Base-by-base conservation (phyloP, 2,329 filamentous ascomycete species). In the Aschersonia sp. region DNA sequence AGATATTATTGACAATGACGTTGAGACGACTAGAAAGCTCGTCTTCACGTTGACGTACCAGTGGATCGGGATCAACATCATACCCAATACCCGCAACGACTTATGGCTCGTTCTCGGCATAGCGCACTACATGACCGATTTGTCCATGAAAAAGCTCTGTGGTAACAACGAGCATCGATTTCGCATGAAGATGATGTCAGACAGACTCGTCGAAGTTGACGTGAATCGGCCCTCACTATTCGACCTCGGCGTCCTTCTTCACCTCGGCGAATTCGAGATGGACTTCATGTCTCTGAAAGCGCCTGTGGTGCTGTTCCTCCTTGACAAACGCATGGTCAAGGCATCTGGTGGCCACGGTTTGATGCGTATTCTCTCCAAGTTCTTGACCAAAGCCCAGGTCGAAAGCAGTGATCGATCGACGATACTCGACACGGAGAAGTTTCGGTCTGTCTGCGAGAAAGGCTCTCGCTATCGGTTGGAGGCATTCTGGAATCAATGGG, bases 81-180 rank as follows among this genome's bases (percentile, higher is more conserved):
- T 94, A 45, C 84, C 92, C 0, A 86, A 89, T 59, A 80, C 84
- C 41, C 78, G 82, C 20, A 74, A 75, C 46, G 92, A 98, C 62
- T 79, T 82, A 47, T 98, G 92, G 92, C 80, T 94, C 28, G 83
- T 91, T 9, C 77, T 92, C 47, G 94, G 91, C 10, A 84, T 94
- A 44, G 85, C 91, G 1, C 89, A 91, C 70, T 98, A 88, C 69
- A 94, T 98, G 76, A 89, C 91, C 1, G 91, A 96, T 56, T 75
- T 88, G 4, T 96, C 94, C 64, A 86, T 97, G 77, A 87, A 83
- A 61, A 83, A 81, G 54, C 73, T 98, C 3, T 94, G 88, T 59
- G 92, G 92, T 5, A 94, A 94, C 60, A 98, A 98, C 60, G 88
- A 95, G 57, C 92, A 95, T 61, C 77, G 89, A 9, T 97, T 89